These are phyloP conservation scores for Periconia sp. DNA, from an alignment of 2,329 filamentous ascomycete species.

Conservation along the genomic window DNA sequence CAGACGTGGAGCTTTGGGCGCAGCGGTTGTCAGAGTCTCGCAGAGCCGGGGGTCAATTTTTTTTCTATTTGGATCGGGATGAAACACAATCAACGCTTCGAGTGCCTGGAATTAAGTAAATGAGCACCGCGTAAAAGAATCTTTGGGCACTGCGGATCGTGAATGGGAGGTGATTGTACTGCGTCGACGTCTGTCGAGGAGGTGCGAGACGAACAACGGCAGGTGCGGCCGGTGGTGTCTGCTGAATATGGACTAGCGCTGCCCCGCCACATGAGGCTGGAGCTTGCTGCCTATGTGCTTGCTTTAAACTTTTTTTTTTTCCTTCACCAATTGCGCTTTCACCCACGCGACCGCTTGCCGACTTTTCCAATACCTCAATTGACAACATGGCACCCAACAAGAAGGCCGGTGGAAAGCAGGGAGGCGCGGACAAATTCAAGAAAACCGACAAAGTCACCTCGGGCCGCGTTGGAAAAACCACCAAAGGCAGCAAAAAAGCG, in stretches of 20 bases:
- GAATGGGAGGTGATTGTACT: conserved; percentile 1
- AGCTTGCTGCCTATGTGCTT: conserved; percentile 16
- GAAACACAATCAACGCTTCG: neutral
- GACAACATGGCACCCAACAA: conserved; percentile 29
- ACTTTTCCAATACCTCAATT: conserved; percentile 7
- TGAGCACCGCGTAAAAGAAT: neutral
- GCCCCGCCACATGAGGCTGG: conserved; percentile 13
- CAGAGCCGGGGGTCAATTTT: neutral
- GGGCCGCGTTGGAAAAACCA: conserved; percentile 7
- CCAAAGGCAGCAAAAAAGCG: conserved; percentile 1
- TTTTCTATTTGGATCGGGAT: neutral
- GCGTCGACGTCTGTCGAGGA: conserved; percentile 2
- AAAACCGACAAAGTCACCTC: conserved; percentile 5
- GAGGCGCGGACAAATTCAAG: conserved; percentile 21
- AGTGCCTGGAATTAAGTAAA: neutral
- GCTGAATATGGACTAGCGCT: conserved; percentile 4
- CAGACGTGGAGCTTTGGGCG: neutral
- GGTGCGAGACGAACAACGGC: conserved; percentile 13
- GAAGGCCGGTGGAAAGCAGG: conserved; percentile 15
- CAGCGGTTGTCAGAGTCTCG: neutral
- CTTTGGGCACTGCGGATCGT: neutral
- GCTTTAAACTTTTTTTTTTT: conserved; percentile 24
- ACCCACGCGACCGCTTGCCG: neutral
- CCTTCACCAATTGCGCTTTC: neutral
- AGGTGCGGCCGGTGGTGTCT: neutral